A percentile compares a stretch with the other conserved stretches of the same genome.
phyloP scores from a whole-genome alignment of 805 yeast genomes.

The Cyberlindnera lachancei region DNA sequence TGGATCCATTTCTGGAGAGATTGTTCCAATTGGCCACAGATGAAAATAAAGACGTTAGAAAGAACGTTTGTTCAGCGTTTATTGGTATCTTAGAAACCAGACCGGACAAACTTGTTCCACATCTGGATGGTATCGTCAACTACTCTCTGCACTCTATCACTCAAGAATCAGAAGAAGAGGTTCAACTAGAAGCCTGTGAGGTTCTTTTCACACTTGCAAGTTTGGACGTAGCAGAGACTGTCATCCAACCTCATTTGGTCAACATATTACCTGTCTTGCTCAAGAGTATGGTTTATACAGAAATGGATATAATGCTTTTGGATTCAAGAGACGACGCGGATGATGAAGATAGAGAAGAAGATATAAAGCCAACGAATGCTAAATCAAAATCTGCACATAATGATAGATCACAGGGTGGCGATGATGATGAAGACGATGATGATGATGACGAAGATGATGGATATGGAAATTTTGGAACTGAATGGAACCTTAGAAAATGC shows the following conservation, averaged over 20 bases:
- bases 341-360: conserved; percentile 79
- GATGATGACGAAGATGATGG: conserved; percentile 68
- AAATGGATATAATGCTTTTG: conserved; percentile 61
- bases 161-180: conserved; percentile 54
- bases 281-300: conserved; percentile 80
- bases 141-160: conserved; percentile 73
- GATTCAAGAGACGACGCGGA: conserved; percentile 72
- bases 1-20: conserved; percentile 59
- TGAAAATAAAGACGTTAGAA: conserved; percentile 49
- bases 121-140: conserved; percentile 77
- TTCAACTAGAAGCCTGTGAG: conserved; percentile 90
- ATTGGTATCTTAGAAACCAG: conserved; percentile 61
- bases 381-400: conserved; percentile 41
- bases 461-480: conserved; percentile 57
- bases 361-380: conserved; percentile 76
- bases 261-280: conserved; percentile 71
- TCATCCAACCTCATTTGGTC: conserved; percentile 51
- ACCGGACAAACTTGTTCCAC: conserved; percentile 75
- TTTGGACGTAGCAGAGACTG: conserved; percentile 40
- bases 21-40: conserved; percentile 68
- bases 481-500: conserved; percentile 91
- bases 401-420: conserved; percentile 30
- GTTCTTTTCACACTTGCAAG: conserved; percentile 73
- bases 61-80: conserved; percentile 73
- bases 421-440: conserved; percentile 52